Conservation (phyloP, 352 stramenopile genomes). For the Phytopythium sindhum region DNA sequence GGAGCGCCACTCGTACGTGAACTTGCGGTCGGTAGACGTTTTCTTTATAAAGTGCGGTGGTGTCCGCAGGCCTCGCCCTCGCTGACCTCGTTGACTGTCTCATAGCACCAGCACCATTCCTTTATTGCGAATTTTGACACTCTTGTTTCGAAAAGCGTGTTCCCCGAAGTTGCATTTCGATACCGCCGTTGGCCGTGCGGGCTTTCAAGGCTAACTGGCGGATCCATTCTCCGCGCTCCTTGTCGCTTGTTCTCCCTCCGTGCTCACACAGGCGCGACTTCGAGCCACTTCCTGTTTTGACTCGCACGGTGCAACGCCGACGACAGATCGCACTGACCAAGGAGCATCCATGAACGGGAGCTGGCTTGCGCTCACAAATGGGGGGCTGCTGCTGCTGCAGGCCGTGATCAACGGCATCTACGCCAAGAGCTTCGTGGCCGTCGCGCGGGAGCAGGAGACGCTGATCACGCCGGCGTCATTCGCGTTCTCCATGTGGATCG, state of each 20-base stretch:
- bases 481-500: constrained; percentile 59
- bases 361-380: constrained; percentile 57
- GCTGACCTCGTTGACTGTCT: not conserved
- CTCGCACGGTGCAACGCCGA: not conserved
- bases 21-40: not conserved
- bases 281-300: not conserved
- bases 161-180: not conserved
- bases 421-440: constrained; percentile 43
- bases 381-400: constrained; percentile 53
- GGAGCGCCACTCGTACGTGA: not conserved
- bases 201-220: not conserved
- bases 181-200: not conserved
- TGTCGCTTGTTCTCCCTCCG: not conserved
- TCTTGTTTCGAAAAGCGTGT: not conserved
- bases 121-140: not conserved
- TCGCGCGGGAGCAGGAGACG: constrained; percentile 62
- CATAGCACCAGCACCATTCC: too few species aligned
- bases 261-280: not conserved
- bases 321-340: not conserved
- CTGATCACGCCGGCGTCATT: constrained; percentile 68
- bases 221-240: not conserved
- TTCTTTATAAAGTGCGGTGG: too few species aligned
- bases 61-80: too few species aligned
- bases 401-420: constrained; percentile 66
- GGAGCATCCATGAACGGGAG: constrained; percentile 43